These are phyloP conservation scores for Scutellaria galericulata DNA, from an alignment of 257 asterid species.

Conservation along the genomic window DNA sequence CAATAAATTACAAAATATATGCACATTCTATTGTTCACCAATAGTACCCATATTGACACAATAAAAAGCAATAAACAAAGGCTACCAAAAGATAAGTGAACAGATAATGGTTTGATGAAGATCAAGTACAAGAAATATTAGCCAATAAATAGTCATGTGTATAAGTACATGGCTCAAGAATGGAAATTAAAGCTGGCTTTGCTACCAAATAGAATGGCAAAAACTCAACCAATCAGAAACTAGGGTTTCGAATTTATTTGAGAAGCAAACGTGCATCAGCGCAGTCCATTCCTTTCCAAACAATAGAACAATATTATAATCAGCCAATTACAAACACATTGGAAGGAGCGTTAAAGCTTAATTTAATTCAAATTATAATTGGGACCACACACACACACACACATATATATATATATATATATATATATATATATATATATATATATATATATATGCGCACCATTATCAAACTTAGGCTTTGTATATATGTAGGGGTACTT, in stretches of 20 bases:
- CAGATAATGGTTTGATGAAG: neutral
- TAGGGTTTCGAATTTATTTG: slow-evolving; percentile 41
- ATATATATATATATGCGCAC: neutral
- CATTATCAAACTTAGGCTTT: slow-evolving; percentile 8
- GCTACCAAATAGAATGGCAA: slow-evolving; percentile 28
- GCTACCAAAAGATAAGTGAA: neutral
- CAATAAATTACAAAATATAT: too few relatives aligned
- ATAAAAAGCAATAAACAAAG: too few relatives aligned
- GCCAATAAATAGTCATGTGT: neutral
- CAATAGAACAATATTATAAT: slow-evolving; percentile 34
- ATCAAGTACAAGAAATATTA: neutral
- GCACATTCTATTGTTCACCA: too few relatives aligned
- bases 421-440: too few relatives aligned
- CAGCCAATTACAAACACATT: slow-evolving; percentile 22
- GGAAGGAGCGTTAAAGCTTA: slow-evolving; percentile 31
- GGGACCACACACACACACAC: too few relatives aligned
- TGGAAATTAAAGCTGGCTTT: slow-evolving; percentile 27
- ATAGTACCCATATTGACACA: too few relatives aligned
- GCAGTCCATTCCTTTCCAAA: slow-evolving; percentile 46
- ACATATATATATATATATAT: too few relatives aligned
- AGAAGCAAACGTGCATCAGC: slow-evolving; percentile 46
- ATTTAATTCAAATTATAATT: slow-evolving; percentile 20
- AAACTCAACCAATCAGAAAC: slow-evolving; percentile 29
- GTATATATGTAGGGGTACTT: slow-evolving; percentile 3
- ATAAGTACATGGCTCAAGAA: slow-evolving; percentile 32